Base-by-base conservation (phyloP, 768 basidiomycete species). In the Boletus barrowsii region DNA sequence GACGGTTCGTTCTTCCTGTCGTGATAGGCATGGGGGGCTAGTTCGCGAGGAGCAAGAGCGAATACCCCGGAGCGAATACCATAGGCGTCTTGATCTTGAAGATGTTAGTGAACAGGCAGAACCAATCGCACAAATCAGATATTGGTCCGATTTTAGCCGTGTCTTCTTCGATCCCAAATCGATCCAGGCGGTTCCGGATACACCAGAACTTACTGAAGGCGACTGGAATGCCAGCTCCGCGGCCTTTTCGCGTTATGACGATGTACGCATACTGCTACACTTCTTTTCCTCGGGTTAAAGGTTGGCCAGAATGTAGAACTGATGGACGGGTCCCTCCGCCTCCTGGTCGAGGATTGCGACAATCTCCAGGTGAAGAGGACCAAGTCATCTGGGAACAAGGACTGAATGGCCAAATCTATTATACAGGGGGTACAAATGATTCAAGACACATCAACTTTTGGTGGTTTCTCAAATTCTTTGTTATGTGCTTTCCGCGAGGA, bases 261-360 rank as follows among this genome's bases (percentile, higher is more conserved):
- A 82, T 68, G 88, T 86, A 63, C 54, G 73, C 55, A 29, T 37
- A 18, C n/a, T 4, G 5, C 52, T 42, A 33, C 18, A n/a, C 46
- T 17, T 47, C 8, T 30, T 41, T 10, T 30, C 48, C 26, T 15
- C 10, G 17, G 3, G 40, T 46, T 59, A 29, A 59, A 39, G 42
- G 41, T 37, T 42, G 22, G 20, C 8, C 53, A 90, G 88, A 79
- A 83, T 42, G 71, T 70, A n/a, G 79, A 79, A 47, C 62, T 90
- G 45, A 84, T 89, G 81, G 88, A 91, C 41, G 83, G 79, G 5
- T 75, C 83, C 13, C 73, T 91, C 48, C 79, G 90, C 17, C 72
- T 77, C 15, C 80, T 87, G 51, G 76, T 88, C 5, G 90, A 93
- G 64, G 88, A 90, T 59, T 88, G 87, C 62, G 80, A 90, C 64